A percentile compares a stretch with the other conserved stretches of the same genome.
These are phyloP conservation scores for Zymoseptoria brevis DNA, from an alignment of 2,329 filamentous ascomycete genomes.

Conservation along the genomic window DNA sequence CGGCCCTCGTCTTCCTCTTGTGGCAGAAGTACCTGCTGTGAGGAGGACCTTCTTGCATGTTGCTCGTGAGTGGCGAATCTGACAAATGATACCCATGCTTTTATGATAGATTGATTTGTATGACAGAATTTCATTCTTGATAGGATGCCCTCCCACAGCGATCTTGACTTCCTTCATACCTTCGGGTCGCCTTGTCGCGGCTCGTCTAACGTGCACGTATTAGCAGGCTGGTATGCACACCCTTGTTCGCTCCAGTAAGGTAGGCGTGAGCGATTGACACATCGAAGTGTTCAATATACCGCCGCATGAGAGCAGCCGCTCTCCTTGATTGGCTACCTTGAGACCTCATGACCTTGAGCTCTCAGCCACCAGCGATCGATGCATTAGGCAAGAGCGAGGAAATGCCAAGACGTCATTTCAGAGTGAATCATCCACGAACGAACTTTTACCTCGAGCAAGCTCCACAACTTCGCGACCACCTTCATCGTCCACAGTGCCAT, in stretches of 20 bases:
- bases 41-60: not conserved
- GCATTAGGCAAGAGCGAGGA: not conserved
- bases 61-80: not conserved
- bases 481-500: not conserved
- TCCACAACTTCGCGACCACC: not conserved
- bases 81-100: not conserved
- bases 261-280: not conserved
- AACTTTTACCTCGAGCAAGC: not conserved
- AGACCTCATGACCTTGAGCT: not conserved
- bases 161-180: not conserved
- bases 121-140: not conserved
- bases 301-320: not conserved
- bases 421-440: not conserved
- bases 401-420: not conserved
- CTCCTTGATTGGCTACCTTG: not conserved
- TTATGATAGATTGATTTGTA: not conserved
- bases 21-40: slow-evolving; percentile 18
- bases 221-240: too few species aligned
- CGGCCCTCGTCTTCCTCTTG: slow-evolving; percentile 64
- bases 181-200: not conserved
- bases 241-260: not conserved
- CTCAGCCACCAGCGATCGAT: not conserved
- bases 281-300: not conserved
- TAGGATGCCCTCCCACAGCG: too few species aligned
- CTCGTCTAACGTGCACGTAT: not conserved